These are phyloP conservation scores for Aotearoamyces nothofagi DNA, from an alignment of 2,329 filamentous ascomycete species.

Conservation along the genomic window DNA sequence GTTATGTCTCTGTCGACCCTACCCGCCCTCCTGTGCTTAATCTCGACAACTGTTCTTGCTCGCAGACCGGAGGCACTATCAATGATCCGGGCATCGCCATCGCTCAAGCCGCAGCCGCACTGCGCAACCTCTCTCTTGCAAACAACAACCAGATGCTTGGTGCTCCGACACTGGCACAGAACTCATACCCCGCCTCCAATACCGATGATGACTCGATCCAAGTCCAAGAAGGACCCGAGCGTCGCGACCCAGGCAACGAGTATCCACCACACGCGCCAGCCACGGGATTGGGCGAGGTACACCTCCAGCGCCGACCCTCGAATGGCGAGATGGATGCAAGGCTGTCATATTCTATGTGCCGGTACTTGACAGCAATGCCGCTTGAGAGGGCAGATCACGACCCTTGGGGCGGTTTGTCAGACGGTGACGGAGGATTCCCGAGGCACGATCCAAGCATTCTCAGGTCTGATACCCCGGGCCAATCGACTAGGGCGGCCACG, in stretches of 20 bases:
- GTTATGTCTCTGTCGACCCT: too few species aligned
- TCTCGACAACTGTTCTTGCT: conserved; percentile 1
- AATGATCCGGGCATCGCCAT: neutral
- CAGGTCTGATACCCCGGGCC: neutral
- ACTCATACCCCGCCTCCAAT: neutral
- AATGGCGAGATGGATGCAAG: neutral
- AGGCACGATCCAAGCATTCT: neutral
- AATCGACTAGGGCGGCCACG: neutral
- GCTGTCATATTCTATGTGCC: neutral
- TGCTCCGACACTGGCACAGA: neutral
- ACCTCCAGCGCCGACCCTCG: neutral
- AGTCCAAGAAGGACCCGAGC: neutral
- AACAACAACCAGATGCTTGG: neutral
- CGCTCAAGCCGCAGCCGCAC: neutral
- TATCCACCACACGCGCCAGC: neutral
- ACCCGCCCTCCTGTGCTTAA: conserved; percentile 1
- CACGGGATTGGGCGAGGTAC: neutral
- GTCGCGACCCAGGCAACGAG: neutral
- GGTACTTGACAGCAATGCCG: neutral
- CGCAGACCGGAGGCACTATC: neutral
- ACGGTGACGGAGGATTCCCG: neutral
- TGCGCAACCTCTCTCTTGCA: neutral
- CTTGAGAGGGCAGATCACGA: neutral
- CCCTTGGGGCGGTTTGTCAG: neutral
- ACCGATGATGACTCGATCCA: neutral